Evolutionary conservation across 805 yeast genomes (phyloP), one percentile per base, ranked within the genome.

Genomic region (Torulaspora microellipsoides): DNA sequence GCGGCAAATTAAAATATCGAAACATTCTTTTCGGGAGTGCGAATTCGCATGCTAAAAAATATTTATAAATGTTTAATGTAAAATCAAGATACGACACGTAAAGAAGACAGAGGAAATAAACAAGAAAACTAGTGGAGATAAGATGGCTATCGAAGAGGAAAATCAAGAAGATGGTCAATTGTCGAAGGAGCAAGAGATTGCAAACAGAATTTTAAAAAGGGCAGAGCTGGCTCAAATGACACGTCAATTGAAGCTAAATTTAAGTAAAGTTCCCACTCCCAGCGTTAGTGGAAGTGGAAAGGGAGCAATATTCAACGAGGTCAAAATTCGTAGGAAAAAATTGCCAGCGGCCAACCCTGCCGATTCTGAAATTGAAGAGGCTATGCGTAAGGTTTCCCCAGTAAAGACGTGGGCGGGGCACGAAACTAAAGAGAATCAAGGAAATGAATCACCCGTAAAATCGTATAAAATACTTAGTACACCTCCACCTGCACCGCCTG

Each of bases 221-320:
- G 68, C 68, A 33, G 62, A 62, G 42, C 45, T 64, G 42, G 68
- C 68, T 12, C 66, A 61, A 47, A 60, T 62, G 66, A 55, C 65
- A 11, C 53, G 68, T 14, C 61, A 61, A 39, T 52, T 64, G 48
- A 62, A 60, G 49, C 37, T 64, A 38, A 64, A 62, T 6, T 45
- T 64, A 17, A 52, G 63, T 28, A 59, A 56, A 48, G 65, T 62
- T 1, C 53, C 61, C 4, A 53, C 56, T 4, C 47, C 54, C 9
- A 53, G 36, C 32, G 33, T 13, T 13, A 32, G 28, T 28, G 39
- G 31, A 13, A 34, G 23, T 3, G 29, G 23, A 29, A 38, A 32
- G 35, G 42, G 31, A 37, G 36, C 32, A 32, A 20, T 20, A 3
- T 20, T 5, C 25, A 31, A 36, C 20, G 42, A 42, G 15, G 40